A percentile compares a stretch with the other conserved stretches of the same genome.
Evolutionary conservation across 2,329 filamentous ascomycete genomes (phyloP).

Genomic region (Aspergillus aculeatinus): DNA sequence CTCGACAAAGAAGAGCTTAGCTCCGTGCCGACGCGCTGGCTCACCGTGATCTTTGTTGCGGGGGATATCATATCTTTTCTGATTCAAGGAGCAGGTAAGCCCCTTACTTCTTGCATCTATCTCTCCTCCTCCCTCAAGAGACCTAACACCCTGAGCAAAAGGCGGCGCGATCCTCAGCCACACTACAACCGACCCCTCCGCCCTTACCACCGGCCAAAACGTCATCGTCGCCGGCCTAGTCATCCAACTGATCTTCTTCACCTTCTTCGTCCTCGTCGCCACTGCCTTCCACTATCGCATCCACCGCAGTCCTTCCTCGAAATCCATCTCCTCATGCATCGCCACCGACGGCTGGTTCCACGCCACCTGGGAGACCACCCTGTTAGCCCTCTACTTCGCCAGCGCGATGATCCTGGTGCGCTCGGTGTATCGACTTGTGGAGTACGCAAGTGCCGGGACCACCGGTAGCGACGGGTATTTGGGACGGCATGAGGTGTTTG

Average conservation of each 20-base stretch:
- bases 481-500: constrained; percentile 22
- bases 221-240: constrained; percentile 58
- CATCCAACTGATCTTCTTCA: constrained; percentile 59
- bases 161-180: constrained; percentile 20
- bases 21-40: constrained; percentile 32
- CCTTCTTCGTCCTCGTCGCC: constrained; percentile 53
- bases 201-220: constrained; percentile 17
- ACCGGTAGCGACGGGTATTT: constrained; percentile 22
- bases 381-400: constrained; percentile 12
- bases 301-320: constrained; percentile 27
- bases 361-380: constrained; percentile 8
- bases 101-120: neutral
- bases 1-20: constrained; percentile 33
- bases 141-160: neutral
- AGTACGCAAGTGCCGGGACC: constrained; percentile 17
- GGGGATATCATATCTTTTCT: constrained; percentile 37
- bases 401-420: constrained; percentile 24
- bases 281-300: constrained; percentile 52
- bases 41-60: constrained; percentile 39
- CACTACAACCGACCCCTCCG: constrained; percentile 1
- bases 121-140: too few species aligned
- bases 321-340: neutral
- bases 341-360: neutral
- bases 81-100: constrained; percentile 28
- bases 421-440: constrained; percentile 22